Evolutionary conservation across 75 land plant genomes (phyloP).

Genomic region (Chamaecyparis obtusa): DNA sequence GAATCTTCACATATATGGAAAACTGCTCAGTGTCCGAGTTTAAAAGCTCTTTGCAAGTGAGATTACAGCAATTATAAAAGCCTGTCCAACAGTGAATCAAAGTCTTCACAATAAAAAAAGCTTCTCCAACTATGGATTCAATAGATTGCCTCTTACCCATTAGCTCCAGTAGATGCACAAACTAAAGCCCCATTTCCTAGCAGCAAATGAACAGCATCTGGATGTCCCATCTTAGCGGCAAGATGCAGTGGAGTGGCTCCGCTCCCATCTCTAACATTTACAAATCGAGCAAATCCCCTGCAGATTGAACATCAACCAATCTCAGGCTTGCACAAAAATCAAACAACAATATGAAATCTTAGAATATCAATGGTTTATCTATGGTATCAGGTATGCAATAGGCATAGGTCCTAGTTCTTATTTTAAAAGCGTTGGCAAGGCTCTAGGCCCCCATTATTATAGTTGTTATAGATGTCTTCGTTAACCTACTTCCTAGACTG

Average conservation of each 20-base stretch:
- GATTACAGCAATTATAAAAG: background rate
- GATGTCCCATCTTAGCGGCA: slow-evolving; percentile 61
- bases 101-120: background rate
- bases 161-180: slow-evolving; percentile 72
- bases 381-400: background rate
- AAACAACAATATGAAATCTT: background rate
- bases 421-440: background rate
- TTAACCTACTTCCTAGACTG: background rate
- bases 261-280: slow-evolving; percentile 77
- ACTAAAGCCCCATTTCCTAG: slow-evolving; percentile 82
- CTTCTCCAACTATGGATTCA: background rate
- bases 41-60: background rate
- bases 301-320: slow-evolving; percentile 4
- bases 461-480: background rate
- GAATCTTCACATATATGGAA: background rate
- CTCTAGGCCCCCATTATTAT: background rate
- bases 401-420: background rate
- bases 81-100: background rate
- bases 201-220: slow-evolving; percentile 58
- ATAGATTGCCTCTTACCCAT: slow-evolving; percentile 36
- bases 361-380: background rate
- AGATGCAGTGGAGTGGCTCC: slow-evolving; percentile 88
- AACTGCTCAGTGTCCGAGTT: background rate
- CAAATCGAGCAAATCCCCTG: slow-evolving; percentile 86
- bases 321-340: background rate